Percentiles rank a stretch among this genome's conserved stretches.
Conservation (phyloP, 2,329 filamentous ascomycete genomes). For the Diaporthe sp. region DNA sequence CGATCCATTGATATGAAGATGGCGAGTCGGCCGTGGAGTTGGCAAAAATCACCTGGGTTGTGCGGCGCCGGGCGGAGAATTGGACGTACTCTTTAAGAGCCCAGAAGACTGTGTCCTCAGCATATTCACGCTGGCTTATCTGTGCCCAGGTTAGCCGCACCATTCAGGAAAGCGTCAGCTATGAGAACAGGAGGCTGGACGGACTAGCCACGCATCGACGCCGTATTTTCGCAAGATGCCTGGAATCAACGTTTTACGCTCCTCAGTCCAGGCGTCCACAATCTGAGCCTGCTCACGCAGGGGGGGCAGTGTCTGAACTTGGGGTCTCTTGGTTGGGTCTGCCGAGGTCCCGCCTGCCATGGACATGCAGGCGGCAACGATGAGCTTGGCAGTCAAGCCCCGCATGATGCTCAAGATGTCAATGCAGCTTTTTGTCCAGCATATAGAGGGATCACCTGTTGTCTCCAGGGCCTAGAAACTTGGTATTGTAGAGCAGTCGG, state of each 20-base stretch:
- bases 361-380: slow-evolving; percentile 15
- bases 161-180: background rate
- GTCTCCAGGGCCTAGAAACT: background rate
- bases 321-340: slow-evolving; percentile 44
- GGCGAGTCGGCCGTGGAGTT: slow-evolving; percentile 49
- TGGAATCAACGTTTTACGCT: slow-evolving; percentile 58
- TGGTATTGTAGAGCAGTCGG: background rate
- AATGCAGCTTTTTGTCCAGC: background rate
- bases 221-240: slow-evolving; percentile 59
- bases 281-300: slow-evolving; percentile 60
- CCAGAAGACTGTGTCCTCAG: slow-evolving; percentile 67
- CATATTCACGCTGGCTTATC: slow-evolving; percentile 66
- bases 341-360: slow-evolving; percentile 13
- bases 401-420: background rate
- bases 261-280: slow-evolving; percentile 59
- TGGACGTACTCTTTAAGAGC: slow-evolving; percentile 60
- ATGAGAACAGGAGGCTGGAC: slow-evolving; percentile 40
- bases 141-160: slow-evolving; percentile 43
- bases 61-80: slow-evolving; percentile 65
- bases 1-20: slow-evolving; percentile 59
- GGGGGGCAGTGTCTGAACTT: slow-evolving; percentile 57
- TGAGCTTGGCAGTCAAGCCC: background rate
- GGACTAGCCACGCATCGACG: slow-evolving; percentile 64
- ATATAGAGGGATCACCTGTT: background rate
- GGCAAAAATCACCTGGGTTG: slow-evolving; percentile 64